Evolutionary conservation across 345 rosid species (phyloP).

Genomic region (Eucalyptus pumila): DNA sequence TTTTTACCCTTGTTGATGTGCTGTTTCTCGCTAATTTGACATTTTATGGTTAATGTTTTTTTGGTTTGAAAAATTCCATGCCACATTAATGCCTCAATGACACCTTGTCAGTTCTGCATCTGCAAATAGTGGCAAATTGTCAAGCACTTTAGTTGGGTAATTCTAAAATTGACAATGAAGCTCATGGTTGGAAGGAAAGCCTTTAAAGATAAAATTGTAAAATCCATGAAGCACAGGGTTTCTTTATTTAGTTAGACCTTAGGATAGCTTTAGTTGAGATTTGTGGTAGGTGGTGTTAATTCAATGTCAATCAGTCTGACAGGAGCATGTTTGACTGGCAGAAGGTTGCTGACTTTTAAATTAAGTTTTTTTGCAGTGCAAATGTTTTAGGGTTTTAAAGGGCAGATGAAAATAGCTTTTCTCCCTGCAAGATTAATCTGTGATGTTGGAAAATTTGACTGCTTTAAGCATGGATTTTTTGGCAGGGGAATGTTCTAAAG

Average conservation of each 20-base stretch:
- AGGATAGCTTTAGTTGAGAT: background rate
- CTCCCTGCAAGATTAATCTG: background rate
- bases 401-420: background rate
- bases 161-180: background rate
- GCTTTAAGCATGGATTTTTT: background rate
- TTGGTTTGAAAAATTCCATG: background rate
- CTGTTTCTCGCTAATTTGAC: background rate
- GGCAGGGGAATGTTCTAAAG: background rate
- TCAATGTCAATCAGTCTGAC: background rate
- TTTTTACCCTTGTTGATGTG: background rate
- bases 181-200: background rate
- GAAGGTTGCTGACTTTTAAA: background rate
- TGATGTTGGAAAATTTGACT: background rate
- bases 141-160: background rate
- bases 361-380: background rate
- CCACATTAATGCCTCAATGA: background rate
- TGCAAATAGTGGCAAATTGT: background rate
- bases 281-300: background rate
- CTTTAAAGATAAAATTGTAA: background rate
- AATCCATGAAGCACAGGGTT: background rate
- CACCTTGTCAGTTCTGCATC: background rate
- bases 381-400: background rate
- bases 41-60: background rate
- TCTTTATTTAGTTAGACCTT: background rate
- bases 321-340: background rate